Base-by-base conservation (phyloP, 2,329 filamentous ascomycete genomes). In the Diaporthe amygdali region DNA sequence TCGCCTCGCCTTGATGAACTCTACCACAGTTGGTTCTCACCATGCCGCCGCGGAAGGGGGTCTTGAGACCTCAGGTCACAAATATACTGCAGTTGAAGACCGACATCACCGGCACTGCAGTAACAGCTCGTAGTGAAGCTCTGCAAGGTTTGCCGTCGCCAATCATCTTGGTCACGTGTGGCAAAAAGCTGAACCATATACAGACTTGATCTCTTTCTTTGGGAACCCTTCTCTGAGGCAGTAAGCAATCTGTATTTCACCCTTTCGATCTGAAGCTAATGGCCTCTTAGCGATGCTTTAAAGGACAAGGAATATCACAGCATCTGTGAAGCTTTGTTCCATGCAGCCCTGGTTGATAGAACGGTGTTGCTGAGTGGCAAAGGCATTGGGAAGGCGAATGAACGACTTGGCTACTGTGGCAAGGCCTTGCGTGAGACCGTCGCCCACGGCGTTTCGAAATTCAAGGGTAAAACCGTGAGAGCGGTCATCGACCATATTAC, bases 321-420 rank as follows among this genome's bases (percentile, higher is more conserved):
- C 71, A 90, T 98, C 52, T 94, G 94, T 76, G 94, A 98, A 77
- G 88, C 90, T 1, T 84, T 98, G 3, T 97, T 98, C 78, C 87
- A 88, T 68, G 92, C 87, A 77, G 88, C 88, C 1, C 80, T 91
- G 22, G 81, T 86, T 17, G 95, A 97, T 75, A 94, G 94, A 78
- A 85, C 90, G 12, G 79, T 82, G 22, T 93, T 89, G 74, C 86
- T 89, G 69, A 88, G 87, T 69, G 85, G 86, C 15, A 87, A 85
- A 74, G 85, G 82, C 70, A 77, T 76, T 14, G 74, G 76, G 7
- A 87, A 86, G 67, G 85, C 82, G 15, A 82, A 86, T 32, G 86
- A 83, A 2, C 89, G 92, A 32, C 85, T 99, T 14, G 86, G 88
- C 68, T 87, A 89, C 76, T 94, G 91, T 76, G 93, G 93, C 37